phyloP scores from a whole-genome alignment of 2,329 filamentous ascomycete species.

The Trichoderma asperellum region DNA sequence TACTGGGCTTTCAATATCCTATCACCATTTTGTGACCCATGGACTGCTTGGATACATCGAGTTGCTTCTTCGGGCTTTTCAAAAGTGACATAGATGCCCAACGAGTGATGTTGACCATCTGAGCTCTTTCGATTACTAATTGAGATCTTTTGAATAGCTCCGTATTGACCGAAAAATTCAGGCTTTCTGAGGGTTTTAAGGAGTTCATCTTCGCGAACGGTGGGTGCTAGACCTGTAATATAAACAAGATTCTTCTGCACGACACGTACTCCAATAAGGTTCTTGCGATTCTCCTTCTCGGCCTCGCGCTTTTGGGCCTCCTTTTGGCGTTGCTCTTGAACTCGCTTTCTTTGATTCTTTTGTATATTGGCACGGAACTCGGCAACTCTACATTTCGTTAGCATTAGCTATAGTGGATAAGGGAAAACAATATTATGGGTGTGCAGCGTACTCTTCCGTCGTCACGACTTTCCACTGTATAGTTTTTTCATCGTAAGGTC shows the following conservation, averaged over 20 bases:
- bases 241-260: slow-evolving; percentile 99
- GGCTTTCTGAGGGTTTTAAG: slow-evolving; percentile 86
- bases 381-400: slow-evolving; percentile 58
- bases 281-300: slow-evolving; percentile 93
- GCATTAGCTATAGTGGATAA: neutral
- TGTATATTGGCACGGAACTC: slow-evolving; percentile 77
- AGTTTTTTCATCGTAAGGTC: slow-evolving; percentile 94
- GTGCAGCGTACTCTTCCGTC: slow-evolving; percentile 78
- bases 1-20: slow-evolving; percentile 75
- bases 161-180: slow-evolving; percentile 97
- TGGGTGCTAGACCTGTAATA: slow-evolving; percentile 91
- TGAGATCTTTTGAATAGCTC: slow-evolving; percentile 97
- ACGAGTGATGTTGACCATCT: slow-evolving; percentile 77
- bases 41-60: slow-evolving; percentile 86
- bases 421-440: neutral
- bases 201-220: slow-evolving; percentile 87
- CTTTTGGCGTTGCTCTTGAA: slow-evolving; percentile 81
- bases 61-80: slow-evolving; percentile 88
- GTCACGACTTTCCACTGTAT: slow-evolving; percentile 97
- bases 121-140: slow-evolving; percentile 91
- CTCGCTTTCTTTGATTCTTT: slow-evolving; percentile 92
- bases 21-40: slow-evolving; percentile 90
- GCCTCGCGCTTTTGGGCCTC: slow-evolving; percentile 96
- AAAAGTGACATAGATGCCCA: slow-evolving; percentile 99
- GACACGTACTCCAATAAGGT: slow-evolving; percentile 90